Conservation (phyloP, 2,329 filamentous ascomycete genomes). For the Coniosporium tulheliwenetii region DNA sequence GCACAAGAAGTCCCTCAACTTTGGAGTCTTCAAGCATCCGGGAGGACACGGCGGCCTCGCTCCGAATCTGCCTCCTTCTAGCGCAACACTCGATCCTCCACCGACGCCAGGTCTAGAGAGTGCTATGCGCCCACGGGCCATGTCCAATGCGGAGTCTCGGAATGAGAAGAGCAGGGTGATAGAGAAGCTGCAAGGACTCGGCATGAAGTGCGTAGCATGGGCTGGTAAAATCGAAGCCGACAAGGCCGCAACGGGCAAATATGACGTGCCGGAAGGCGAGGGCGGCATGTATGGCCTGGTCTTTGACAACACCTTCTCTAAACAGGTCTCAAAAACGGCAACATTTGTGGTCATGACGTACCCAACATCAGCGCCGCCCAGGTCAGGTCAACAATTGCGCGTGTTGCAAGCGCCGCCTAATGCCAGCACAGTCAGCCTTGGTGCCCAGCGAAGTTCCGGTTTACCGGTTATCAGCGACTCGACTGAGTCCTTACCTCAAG, state of each 20-base stretch:
- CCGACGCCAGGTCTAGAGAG: constrained; percentile 18
- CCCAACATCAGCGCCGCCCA: constrained; percentile 64
- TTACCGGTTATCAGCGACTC: constrained; percentile 29
- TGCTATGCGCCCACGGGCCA: constrained; percentile 35
- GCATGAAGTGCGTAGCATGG: constrained; percentile 55
- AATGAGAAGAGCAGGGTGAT: constrained; percentile 57
- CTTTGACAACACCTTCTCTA: constrained; percentile 98
- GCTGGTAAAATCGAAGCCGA: constrained; percentile 91
- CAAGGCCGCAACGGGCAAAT: constrained; percentile 81
- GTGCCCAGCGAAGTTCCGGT: constrained; percentile 22
- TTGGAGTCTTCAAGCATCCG: constrained; percentile 94
- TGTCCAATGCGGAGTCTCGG: constrained; percentile 42
- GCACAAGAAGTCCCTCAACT: constrained; percentile 97
- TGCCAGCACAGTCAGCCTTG: constrained; percentile 20
- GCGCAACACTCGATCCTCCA: constrained; percentile 23
- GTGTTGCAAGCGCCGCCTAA: constrained; percentile 39
- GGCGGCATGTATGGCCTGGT: constrained; percentile 92
- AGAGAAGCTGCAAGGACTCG: constrained; percentile 47
- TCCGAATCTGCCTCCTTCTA: constrained; percentile 22
- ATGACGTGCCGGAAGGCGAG: constrained; percentile 58
- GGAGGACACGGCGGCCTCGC: constrained; percentile 47
- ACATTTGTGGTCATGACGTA: constrained; percentile 93
- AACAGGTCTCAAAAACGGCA: constrained; percentile 83
- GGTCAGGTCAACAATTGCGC: constrained; percentile 55
- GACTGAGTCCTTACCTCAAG: constrained; percentile 32